Evolutionary conservation across 1,139 yeast species (phyloP), one percentile per base, ranked within the genome.

Genomic region (Lodderomyces pseudojiufengensis): DNA sequence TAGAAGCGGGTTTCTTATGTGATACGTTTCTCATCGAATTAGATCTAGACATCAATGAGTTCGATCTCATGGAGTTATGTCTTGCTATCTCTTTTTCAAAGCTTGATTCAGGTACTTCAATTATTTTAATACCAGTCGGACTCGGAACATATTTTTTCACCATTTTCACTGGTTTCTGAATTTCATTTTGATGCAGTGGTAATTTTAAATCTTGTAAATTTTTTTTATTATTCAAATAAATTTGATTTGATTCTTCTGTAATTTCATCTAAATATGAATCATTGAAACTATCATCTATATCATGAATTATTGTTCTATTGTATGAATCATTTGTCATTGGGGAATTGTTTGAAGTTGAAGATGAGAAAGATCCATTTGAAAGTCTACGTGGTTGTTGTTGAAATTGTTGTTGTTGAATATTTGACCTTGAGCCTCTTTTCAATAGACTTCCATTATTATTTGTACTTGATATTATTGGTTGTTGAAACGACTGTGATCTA

Each of bases 131-230:
- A 22, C 76, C 76, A 24, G 61, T 68, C 3, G 74, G 69, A 10
- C 75, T 69, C 9, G 76, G 76, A 29, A 70, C 61, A 46, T 70
- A 70, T 35, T 65, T 67, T 40, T 70, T 70, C 9, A 70, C 73
- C 73, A 69, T 70, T 35, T 63, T 66, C 10, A 54, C 60, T 8
- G 45, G 42, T 22, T 24, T 33, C 11, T 25, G 29, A 9, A 15
- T 12, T 27, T 26, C 14, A 29, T 33, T 27, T 27, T 36, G 20
- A 11, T 26, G 37, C 32, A 10, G 16, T 10, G 41, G 32, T 27
- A 59, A 45, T 39, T 54, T 58, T 29, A 60, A 49, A 37, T 60
- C 65, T 26, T 45, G 47, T 41, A 60, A 46, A 15, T 27, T 12
- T n/a, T 12, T 15, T 36, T 53, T 54, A 38, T 59, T 59, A 31